Conservation (phyloP, 352 stramenopile genomes). For the Blastocystis sp. region DNA sequence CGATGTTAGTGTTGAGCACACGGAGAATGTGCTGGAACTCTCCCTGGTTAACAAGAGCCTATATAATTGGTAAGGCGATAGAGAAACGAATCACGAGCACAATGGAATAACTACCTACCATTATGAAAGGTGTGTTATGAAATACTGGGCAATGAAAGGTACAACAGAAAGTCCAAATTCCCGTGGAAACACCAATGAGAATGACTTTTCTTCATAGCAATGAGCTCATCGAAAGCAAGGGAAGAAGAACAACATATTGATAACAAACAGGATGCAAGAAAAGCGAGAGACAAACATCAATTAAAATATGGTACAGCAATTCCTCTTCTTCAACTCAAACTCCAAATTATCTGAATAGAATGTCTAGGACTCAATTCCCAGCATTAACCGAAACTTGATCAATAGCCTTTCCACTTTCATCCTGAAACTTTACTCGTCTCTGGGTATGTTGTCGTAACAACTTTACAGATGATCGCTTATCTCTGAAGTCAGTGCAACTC, state of each 20-base stretch:
- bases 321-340: slow-evolving; percentile 6
- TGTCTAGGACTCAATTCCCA: neutral
- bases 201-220: neutral
- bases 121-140: slow-evolving; percentile 56
- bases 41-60: slow-evolving; percentile 63
- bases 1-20: slow-evolving; percentile 99
- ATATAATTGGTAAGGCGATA: neutral
- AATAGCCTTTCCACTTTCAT: slow-evolving; percentile 9
- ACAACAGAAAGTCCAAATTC: neutral
- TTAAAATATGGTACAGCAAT: slow-evolving; percentile 57
- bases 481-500: neutral
- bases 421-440: slow-evolving; percentile 19
- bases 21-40: slow-evolving; percentile 99
- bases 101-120: neutral
- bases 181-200: neutral
- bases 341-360: slow-evolving; percentile 59
- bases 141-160: slow-evolving; percentile 8
- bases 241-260: neutral
- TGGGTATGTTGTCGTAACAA: neutral
- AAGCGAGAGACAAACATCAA: neutral
- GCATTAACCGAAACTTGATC: slow-evolving; percentile 1
- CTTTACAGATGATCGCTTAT: slow-evolving; percentile 13
- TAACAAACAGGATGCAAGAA: neutral
- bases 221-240: neutral
- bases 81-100: neutral